These are phyloP conservation scores for Aphanomyces stellatus DNA, from an alignment of 352 stramenopile genomes.

Conservation along the genomic window DNA sequence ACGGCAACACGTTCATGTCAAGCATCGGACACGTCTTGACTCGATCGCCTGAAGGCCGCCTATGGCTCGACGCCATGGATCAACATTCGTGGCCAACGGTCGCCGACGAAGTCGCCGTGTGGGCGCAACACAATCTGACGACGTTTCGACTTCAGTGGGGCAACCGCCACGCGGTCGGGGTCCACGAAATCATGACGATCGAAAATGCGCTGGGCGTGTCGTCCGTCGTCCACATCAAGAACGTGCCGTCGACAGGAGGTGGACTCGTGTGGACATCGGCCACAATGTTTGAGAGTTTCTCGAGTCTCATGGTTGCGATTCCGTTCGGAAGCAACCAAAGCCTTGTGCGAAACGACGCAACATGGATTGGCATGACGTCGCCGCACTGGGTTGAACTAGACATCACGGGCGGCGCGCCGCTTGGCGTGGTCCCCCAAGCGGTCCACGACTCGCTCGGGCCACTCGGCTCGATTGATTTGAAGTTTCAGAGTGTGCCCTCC, in stretches of 20 bases:
- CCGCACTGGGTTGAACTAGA: neutral
- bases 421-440: neutral
- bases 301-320: neutral
- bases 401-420: neutral
- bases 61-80: neutral
- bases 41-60: neutral
- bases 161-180: neutral
- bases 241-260: neutral
- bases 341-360: neutral
- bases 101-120: neutral
- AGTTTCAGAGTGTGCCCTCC: neutral
- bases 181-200: neutral
- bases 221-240: neutral
- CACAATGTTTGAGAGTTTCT: neutral
- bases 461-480: conserved; percentile 7
- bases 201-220: neutral
- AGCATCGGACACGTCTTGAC: neutral
- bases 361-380: neutral
- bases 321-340: neutral
- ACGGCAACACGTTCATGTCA: neutral
- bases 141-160: neutral
- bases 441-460: neutral
- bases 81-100: neutral
- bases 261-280: neutral
- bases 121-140: neutral